Evolutionary conservation across 441 rosid genomes (phyloP).

Genomic region (Croton laevigatus): DNA sequence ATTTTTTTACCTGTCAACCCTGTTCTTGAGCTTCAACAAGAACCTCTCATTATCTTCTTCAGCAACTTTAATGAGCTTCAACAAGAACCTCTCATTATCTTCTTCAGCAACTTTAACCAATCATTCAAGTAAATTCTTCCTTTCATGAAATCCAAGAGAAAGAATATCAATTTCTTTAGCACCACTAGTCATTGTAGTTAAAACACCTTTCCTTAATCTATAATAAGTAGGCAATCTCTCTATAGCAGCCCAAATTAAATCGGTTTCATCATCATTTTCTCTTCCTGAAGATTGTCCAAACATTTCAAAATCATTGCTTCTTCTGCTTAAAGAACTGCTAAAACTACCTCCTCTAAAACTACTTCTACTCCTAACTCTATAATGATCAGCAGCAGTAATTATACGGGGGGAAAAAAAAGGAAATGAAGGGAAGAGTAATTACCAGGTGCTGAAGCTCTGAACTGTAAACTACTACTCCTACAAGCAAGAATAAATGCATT

Average conservation of each 20-base stretch:
- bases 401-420: too few species aligned
- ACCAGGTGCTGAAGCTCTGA: too few species aligned
- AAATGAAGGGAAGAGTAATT: too few species aligned
- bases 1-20: constrained; percentile 44
- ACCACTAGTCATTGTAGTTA: constrained; percentile 31
- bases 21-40: constrained; percentile 56
- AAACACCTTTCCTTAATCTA: constrained; percentile 58
- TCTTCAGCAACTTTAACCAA: constrained; percentile 50
- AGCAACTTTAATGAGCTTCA: constrained; percentile 44
- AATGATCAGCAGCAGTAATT: constrained; percentile 8
- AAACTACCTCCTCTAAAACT: constrained; percentile 29
- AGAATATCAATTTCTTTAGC: constrained; percentile 39
- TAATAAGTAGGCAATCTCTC: constrained; percentile 66
- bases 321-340: constrained; percentile 28
- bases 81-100: constrained; percentile 59
- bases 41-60: constrained; percentile 65
- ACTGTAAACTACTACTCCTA: too few species aligned
- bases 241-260: constrained; percentile 63
- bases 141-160: constrained; percentile 50
- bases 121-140: constrained; percentile 44
- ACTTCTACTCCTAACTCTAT: constrained; percentile 13
- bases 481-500: too few species aligned
- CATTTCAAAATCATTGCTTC: constrained; percentile 21
- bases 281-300: constrained; percentile 45
- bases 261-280: constrained; percentile 62